Percentiles rank a stretch among this genome's conserved stretches.
These are phyloP conservation scores for Nitzschia palea DNA, from an alignment of 108 stramenopile genomes.

Conservation along the genomic window DNA sequence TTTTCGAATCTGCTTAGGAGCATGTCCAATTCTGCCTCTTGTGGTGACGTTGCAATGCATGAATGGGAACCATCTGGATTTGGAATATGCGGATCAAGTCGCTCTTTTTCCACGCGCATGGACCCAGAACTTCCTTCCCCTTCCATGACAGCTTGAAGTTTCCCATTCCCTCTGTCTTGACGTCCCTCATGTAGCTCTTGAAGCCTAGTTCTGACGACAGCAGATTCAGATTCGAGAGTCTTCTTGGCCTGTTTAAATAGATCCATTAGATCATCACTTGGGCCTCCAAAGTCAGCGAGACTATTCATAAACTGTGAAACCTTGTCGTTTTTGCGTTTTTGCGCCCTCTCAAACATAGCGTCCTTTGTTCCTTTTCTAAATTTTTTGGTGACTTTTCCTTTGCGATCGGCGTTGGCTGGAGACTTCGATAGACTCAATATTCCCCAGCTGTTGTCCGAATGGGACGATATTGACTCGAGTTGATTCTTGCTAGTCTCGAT, in stretches of 20 bases:
- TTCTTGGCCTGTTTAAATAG: constrained; percentile 14
- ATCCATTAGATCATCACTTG: constrained; percentile 14
- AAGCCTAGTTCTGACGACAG: neutral
- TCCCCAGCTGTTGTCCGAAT: constrained; percentile 18
- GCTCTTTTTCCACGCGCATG: neutral
- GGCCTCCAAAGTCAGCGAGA: constrained; percentile 7
- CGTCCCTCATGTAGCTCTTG: neutral
- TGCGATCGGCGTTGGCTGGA: neutral
- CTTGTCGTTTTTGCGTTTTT: constrained; percentile 3
- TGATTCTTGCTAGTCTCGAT: neutral
- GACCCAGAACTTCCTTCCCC: constrained; percentile 1
- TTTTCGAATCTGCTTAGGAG: neutral
- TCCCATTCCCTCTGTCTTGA: neutral
- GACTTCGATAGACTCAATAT: constrained; percentile 13
- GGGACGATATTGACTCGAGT: neutral
- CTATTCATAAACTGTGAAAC: constrained; percentile 17
- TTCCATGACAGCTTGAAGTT: constrained; percentile 1
- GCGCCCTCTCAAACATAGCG: constrained; percentile 14
- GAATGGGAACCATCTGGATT: neutral
- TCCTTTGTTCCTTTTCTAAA: constrained; percentile 12
- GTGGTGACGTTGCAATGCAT: constrained; percentile 9
- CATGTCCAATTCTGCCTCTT: constrained; percentile 14
- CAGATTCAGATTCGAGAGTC: neutral
- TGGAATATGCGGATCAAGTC: neutral
- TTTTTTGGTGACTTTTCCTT: constrained; percentile 13